These are phyloP conservation scores for Mycena epipterygia DNA, from an alignment of 768 basidiomycete species.

Conservation along the genomic window DNA sequence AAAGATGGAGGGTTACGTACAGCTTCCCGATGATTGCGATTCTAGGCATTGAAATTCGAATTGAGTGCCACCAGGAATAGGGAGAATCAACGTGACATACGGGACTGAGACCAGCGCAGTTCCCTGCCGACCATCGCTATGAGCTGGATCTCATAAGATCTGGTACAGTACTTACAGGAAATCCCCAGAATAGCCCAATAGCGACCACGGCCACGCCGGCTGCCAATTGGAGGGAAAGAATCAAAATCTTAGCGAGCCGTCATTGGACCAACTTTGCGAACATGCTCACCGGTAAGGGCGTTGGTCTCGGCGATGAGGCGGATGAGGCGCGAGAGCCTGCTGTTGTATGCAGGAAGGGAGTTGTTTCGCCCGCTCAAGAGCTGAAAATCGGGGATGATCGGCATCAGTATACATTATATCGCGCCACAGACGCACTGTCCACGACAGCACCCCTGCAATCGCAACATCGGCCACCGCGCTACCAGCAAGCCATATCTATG, in stretches of 20 bases:
- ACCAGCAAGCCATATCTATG: slow-evolving; percentile 34
- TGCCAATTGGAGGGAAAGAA: background rate
- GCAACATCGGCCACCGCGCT: slow-evolving; percentile 30
- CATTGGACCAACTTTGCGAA: background rate
- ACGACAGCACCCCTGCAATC: slow-evolving; percentile 30
- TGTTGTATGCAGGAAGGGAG: background rate
- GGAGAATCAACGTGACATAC: slow-evolving; percentile 13
- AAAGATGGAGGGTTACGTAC: slow-evolving; percentile 21
- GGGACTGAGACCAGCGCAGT: slow-evolving; percentile 31
- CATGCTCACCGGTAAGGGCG: slow-evolving; percentile 28
- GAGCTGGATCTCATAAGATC: background rate
- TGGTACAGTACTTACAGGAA: slow-evolving; percentile 20
- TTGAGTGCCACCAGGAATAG: background rate
- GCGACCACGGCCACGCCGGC: slow-evolving; percentile 30
- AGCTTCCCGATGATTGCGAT: slow-evolving; percentile 32
- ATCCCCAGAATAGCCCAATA: slow-evolving; percentile 25
- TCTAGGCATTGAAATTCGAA: slow-evolving; percentile 14
- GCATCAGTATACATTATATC: background rate
- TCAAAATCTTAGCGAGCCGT: background rate
- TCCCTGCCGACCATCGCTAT: slow-evolving; percentile 3
- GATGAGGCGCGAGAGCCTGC: slow-evolving; percentile 27
- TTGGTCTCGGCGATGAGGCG: slow-evolving; percentile 37
- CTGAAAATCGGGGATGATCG: slow-evolving; percentile 5
- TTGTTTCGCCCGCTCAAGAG: slow-evolving; percentile 10
- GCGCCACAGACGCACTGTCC: slow-evolving; percentile 26